Evolutionary conservation across 192 early-diverging fungal genomes (phyloP).

Genomic region (Podila epigama): DNA sequence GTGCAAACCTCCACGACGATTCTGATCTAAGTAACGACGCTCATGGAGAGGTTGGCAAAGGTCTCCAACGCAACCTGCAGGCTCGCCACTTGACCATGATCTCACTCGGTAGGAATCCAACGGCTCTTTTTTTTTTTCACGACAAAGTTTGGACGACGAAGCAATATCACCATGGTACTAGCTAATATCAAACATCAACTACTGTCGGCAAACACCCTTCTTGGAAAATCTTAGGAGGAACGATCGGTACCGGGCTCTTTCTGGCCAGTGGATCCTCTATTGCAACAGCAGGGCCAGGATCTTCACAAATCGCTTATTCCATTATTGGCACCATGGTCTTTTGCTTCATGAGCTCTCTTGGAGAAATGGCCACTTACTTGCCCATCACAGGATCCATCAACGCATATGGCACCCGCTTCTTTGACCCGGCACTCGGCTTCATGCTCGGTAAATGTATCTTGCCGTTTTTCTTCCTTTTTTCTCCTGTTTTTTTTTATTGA

Average conservation of each 20-base stretch:
- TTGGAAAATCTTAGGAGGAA: no score
- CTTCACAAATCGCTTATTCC: constrained; percentile 45
- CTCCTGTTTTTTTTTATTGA: background rate
- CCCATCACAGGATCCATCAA: constrained; percentile 82
- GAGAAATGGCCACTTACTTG: constrained; percentile 84
- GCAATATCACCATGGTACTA: no score
- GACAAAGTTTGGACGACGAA: no score
- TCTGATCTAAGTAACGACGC: constrained; percentile 22
- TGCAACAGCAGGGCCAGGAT: constrained; percentile 74
- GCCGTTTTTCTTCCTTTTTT: background rate
- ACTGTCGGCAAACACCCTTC: no score
- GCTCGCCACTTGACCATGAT: constrained; percentile 75
- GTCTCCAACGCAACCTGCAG: constrained; percentile 66
- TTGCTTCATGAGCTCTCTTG: constrained; percentile 74
- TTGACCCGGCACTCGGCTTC: constrained; percentile 79
- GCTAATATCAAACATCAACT: no score
- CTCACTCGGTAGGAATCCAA: constrained; percentile 67
- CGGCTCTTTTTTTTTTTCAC: no score
- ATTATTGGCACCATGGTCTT: constrained; percentile 70
- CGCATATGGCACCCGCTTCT: constrained; percentile 75
- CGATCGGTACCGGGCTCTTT: constrained; percentile 78
- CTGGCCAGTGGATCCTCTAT: constrained; percentile 76
- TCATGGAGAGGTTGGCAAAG: constrained; percentile 15
- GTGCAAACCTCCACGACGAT: constrained; percentile 16
- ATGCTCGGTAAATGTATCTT: constrained; percentile 54